Base-by-base conservation (phyloP, 805 yeast species). In the Dipodascopsis tothii region DNA sequence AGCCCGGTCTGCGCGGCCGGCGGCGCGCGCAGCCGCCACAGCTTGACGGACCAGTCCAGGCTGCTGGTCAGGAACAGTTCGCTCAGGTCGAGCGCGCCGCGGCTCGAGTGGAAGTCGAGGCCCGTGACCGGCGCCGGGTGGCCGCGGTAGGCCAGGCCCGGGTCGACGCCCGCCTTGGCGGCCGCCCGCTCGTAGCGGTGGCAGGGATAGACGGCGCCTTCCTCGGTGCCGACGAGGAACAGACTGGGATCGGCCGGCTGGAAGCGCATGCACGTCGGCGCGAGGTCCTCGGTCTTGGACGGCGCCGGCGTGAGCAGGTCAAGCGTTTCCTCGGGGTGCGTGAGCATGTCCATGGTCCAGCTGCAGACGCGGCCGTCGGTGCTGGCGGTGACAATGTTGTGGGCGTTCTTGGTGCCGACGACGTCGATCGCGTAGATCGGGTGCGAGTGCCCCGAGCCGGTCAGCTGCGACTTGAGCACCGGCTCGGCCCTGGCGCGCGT, bases 281-380 rank as follows among this genome's bases (percentile, higher is more conserved):
- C 56, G 1, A 59, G 48, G 20, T 60, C 60, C 21, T 45, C 54
- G 6, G 53, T 44, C 6, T 51, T 39, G 2, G 58, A 39, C 14
- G 52, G 41, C 2, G 62, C 46, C 1, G 61, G 61, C 5, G 52
- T 42, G n/a, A 45, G 53, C 5, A 67, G 56, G 5, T 45, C 37
- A 3, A 62, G 35, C 17, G 50, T 43, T 27, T 60, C 64, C 52
- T 33, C 32, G n/a, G 72, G 72, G 28, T 54, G 54, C 22, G 63
- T 62, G 16, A 67, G 52, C 35, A 63, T 45, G 43, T 67, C 70
- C 0, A 63, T 52, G 2, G 61, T 44, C 71, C 71, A 67, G 0
- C 60, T 55, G 35, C 69, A 59, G 4, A 67, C 50, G 1, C 61
- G 50, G 4, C 71, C 71, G 38, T 67, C 71, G 2, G 65, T 62